Evolutionary conservation across 306 rosid genomes (phyloP), one percentile per base, ranked within the genome.

Genomic region (Casuarina cunninghamiana): DNA sequence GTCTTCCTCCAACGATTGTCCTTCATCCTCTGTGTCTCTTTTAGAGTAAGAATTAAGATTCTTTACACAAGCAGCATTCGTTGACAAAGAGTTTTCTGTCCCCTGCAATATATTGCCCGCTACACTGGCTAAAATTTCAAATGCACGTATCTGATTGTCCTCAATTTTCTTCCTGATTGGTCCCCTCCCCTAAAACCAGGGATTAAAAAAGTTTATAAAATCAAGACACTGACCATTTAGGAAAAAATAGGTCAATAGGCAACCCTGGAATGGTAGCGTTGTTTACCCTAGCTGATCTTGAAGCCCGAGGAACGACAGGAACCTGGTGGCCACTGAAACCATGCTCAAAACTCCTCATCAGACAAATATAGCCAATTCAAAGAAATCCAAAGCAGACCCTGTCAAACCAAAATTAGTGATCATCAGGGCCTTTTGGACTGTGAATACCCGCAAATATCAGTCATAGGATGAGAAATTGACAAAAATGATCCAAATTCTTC

Each of bases 81-180:
- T 82, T 3, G 65, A 78, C 45, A 72, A 6, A 11, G 80, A 81
- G 43, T 73, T 78, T 42, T 86, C 86, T 65, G 82, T 79, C 75
- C 85, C 85, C 71, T 84, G 88, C 81, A 91, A 80, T 42, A 89
- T 76, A 45, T 86, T 85, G 11, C 91, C 92, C 0, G 93, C 94
- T 78, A 91, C 91, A 76, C 87, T 86, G 73, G 94, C 94, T 84
- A 91, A 84, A 80, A 86, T 89, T 78, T 89, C 94, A 74, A 89
- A 89, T 6, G 97, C 91, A 6, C 48, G 91, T 74, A 83, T 86
- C 73, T 82, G 88, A 67, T 35, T 77, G 75, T 53, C 82, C 41
- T 81, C 90, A 32, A 70, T 68, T 76, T 78, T 91, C 85, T 88
- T 89, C 84, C 72, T 80, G 75, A 84, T 54, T 6, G 86, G 80